Evolutionary conservation across 306 rosid genomes (phyloP), one percentile per base, ranked within the genome.

Genomic region (Cucurbita argyrosperma): DNA sequence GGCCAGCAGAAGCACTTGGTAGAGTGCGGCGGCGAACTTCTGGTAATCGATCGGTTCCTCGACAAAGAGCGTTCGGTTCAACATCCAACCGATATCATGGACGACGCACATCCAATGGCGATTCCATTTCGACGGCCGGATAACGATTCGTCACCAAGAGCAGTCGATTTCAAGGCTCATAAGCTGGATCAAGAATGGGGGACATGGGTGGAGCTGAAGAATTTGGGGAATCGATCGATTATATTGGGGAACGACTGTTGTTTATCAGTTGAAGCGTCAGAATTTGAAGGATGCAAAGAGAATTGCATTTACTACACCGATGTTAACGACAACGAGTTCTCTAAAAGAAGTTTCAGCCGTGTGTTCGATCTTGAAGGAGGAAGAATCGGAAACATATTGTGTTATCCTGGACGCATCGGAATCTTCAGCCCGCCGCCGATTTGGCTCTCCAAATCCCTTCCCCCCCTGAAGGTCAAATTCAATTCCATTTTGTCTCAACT

Each of bases 1-100:
- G 98, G 94, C 5, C 61, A 76, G 69, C 83, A 82, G 72, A 93
- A 93, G 46, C 88, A 89, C 62, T 47, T 93, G 81, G 86, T 90
- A n/a, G 98, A 90, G 60, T 84, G 86, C 4, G 61, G 83, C 64
- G 96, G 88, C 57, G 84, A 75, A 67, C 87, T 93, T 8, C 87
- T 79, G 55, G 88, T 93, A 14, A 83, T 90, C 40, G 97, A 90
- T 71, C 83, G 89, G 39, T 87, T 67, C 78, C 53, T 72, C 10
- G 84, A 74, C 1, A 49, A 55, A 47, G 84, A 75, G 15, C 76
- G 76, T 52, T n/a, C 14, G 6, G 14, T 50, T 50, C 54, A 50
- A 50, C 54, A 4, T 7, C 3, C 8, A 50, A 14, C 13, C 54
- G 8, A n/a, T 7, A 7, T 5, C 54, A n/a, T 50, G 6, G 54